Conservation (phyloP, 208 protist genomes). For the Acanthamoeba castellanii region DNA sequence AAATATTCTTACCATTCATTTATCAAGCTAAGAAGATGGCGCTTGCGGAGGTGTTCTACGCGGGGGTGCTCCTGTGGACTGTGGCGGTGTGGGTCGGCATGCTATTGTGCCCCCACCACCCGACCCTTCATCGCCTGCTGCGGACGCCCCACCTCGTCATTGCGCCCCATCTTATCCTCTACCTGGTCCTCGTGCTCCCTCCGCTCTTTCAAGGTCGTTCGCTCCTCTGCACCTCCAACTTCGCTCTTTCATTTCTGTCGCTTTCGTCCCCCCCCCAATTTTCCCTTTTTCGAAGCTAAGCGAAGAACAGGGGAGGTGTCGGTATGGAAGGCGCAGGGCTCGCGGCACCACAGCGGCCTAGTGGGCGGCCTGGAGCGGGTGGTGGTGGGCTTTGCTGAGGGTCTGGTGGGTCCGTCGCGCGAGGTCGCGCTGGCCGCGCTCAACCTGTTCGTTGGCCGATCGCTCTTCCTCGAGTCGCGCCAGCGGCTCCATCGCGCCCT, state of each 20-base stretch:
- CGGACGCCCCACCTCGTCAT: not conserved
- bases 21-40: not conserved
- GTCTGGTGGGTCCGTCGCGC: not conserved
- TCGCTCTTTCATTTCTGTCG: not conserved
- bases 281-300: not conserved
- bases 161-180: not conserved
- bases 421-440: not conserved
- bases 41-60: not conserved
- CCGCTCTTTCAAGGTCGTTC: not conserved
- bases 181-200: not conserved
- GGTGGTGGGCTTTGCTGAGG: not conserved
- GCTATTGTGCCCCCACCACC: not conserved
- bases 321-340: not conserved
- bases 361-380: not conserved
- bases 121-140: not conserved
- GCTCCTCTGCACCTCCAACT: not conserved
- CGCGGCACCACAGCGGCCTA: not conserved
- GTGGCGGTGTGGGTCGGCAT: not conserved
- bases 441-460: conserved; percentile 3
- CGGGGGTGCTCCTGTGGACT: not conserved
- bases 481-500: not conserved
- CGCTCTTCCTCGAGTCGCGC: not conserved
- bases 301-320: not conserved
- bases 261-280: not conserved
- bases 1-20: not conserved